phyloP scores from a whole-genome alignment of 1,284 basidiomycete species.

The Tilletiopsis washingtonensis region DNA sequence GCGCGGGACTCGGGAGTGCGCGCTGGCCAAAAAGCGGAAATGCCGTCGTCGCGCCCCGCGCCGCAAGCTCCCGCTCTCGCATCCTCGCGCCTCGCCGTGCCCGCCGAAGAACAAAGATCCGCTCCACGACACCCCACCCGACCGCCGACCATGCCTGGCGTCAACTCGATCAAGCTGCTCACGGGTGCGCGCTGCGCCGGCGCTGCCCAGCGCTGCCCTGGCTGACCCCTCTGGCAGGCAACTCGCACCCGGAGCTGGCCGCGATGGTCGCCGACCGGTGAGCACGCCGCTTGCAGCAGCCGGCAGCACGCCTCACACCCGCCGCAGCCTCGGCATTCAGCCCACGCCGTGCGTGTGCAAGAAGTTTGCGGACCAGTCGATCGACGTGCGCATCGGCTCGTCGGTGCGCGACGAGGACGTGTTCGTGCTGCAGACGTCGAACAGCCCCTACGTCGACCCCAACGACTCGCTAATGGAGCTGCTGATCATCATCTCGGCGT shows the following conservation, averaged over 20 bases:
- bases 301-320: background rate
- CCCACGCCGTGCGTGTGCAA: conserved; percentile 84
- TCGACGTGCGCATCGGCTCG: conserved; percentile 63
- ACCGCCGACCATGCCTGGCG: conserved; percentile 33
- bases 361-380: conserved; percentile 80
- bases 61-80: too few relatives aligned
- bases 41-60: too few relatives aligned
- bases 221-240: conserved; percentile 57
- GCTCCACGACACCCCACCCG: too few relatives aligned
- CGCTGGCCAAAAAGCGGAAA: too few relatives aligned
- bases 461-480: conserved; percentile 55
- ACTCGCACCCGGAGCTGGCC: conserved; percentile 95
- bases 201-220: background rate
- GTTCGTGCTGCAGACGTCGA: conserved; percentile 43
- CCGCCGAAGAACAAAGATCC: too few relatives aligned
- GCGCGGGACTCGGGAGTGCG: too few relatives aligned
- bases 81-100: too few relatives aligned
- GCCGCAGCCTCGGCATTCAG: conserved; percentile 70
- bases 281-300: background rate
- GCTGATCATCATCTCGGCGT: conserved; percentile 80
- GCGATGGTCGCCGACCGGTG: conserved; percentile 88
- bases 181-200: conserved; percentile 62
- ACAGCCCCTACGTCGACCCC: conserved; percentile 40
- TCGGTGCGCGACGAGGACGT: conserved; percentile 80
- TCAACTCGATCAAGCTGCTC: conserved; percentile 72